These are phyloP conservation scores for Rhodotorula sp. DNA, from an alignment of 1,284 basidiomycete genomes.

Conservation along the genomic window DNA sequence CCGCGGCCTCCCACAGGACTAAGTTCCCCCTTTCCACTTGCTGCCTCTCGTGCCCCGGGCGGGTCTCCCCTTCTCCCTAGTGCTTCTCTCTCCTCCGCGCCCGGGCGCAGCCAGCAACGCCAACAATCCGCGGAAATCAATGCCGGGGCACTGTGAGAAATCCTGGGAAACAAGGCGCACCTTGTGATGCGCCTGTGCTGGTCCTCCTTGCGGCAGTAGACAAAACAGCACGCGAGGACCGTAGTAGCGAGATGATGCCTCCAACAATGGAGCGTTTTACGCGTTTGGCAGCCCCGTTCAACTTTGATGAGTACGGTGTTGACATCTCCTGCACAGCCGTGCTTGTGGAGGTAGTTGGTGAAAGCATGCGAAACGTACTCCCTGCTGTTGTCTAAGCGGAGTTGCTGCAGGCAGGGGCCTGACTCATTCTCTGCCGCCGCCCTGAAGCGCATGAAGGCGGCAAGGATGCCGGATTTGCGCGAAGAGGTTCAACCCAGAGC, in stretches of 20 bases:
- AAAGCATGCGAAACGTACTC: conserved; percentile 48
- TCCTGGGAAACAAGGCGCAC: too few relatives aligned
- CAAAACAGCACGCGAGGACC: too few relatives aligned
- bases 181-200: too few relatives aligned
- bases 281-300: conserved; percentile 50
- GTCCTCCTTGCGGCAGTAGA: too few relatives aligned
- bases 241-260: conserved; percentile 46
- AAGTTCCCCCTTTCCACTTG: too few relatives aligned
- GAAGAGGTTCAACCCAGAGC: conserved; percentile 45
- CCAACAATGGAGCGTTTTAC: conserved; percentile 48
- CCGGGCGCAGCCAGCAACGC: too few relatives aligned
- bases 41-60: too few relatives aligned
- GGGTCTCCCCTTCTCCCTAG: too few relatives aligned
- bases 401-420: conserved; percentile 47
- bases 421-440: conserved; percentile 44
- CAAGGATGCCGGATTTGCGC: conserved; percentile 50
- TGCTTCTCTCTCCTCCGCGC: too few relatives aligned
- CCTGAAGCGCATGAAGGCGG: conserved; percentile 49
- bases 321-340: conserved; percentile 48
- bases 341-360: conserved; percentile 41
- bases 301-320: conserved; percentile 51
- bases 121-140: too few relatives aligned
- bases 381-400: conserved; percentile 51
- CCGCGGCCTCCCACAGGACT: too few relatives aligned
- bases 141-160: too few relatives aligned